Evolutionary conservation across 2,329 filamentous ascomycete species (phyloP), one percentile per base, ranked within the genome.

Genomic region (Aspergillus felis): DNA sequence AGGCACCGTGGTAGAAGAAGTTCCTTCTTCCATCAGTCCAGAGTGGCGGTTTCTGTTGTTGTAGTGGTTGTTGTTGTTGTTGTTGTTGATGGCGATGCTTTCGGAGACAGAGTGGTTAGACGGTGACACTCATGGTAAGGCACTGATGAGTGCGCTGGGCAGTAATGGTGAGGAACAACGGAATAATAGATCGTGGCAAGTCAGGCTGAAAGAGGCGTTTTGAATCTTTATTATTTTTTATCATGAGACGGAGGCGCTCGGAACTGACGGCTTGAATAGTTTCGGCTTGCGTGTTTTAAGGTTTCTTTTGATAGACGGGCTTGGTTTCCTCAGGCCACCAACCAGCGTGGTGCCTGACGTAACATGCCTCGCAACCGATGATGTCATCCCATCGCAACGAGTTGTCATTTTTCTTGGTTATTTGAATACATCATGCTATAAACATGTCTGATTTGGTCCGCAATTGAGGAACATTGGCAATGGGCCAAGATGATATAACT

Each of bases 1-100:
- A 12, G 63, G 57, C 17, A 62, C 55, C 53, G 60, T 57, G 46
- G 60, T 54, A 47, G 58, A 53, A 49, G 58, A 52, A 24, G 61
- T 64, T 66, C 62, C 68, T 68, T 72, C 70, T 54, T 76, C 73
- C 72, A 75, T 74, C 51, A 57, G 55, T 51, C 20, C 12, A 24
- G 44, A 47, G 44, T 47, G 44, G 44, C 44, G 24, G 6, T 8
- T 47, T 47, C 3, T 35, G 29, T 12, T 7, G 47, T 17, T 35
- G 47, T 17, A n/a, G n/a, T n/a, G n/a, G n/a, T n/a, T n/a, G n/a
- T n/a, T n/a, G n/a, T n/a, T n/a, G n/a, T n/a, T 35, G 29, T 12
- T 7, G 47, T 17, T 35, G 47, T 17, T 35, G 22, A 49, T 49
- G 47, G 28, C 47, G 17, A 50, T 50, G 55, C 29, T 46, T 24